Evolutionary conservation across 2,329 filamentous ascomycete species (phyloP), one percentile per base, ranked within the genome.

Genomic region (Fusarium begoniae): DNA sequence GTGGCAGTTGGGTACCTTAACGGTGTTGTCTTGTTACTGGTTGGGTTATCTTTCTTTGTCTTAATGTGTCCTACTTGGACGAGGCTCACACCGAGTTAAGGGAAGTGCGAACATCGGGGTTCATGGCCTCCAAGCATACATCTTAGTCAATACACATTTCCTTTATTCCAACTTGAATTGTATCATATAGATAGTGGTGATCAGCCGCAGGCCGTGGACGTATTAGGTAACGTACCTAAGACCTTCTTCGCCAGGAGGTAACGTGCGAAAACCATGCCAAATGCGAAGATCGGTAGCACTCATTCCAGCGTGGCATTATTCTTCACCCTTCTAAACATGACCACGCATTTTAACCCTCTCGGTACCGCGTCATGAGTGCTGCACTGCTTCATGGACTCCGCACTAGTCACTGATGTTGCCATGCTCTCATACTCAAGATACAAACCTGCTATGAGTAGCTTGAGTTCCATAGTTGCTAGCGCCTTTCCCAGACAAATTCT

Each of bases 291-390:
- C 12, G 3, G 9, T 38, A 22, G 12, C 7, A 8, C 17, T 37
- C 32, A 26, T 8, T 22, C 12, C 32, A 12, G 0, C 9, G 7
- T 12, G 24, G 3, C 11, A n/a, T 24, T 32, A 10, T 24, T 2
- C 5, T 32, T 30, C 8, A 35, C 5, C n/a, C 18, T 26, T 53
- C 15, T 53, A 13, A 37, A 38, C 18, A 0, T 26, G 13, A 22
- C 50, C 8, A 26, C 5, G 5, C 32, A 37, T 26, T 37, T 22
- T 2, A 26, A 8, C 13, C 18, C 50, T 53, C 32, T 37, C 2
- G 32, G 50, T 0, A 53, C 17, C 6, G 48, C 30, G 12, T 53
- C 48, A 35, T 53, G 48, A 24, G 17, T 53, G 12, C 48, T 53
- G 5, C 30, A 37, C 48, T 53, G 30, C 8, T 14, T 53, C n/a